phyloP scores from a whole-genome alignment of 1,139 yeast genomes.

The Kurtzmaniella natalensis region DNA sequence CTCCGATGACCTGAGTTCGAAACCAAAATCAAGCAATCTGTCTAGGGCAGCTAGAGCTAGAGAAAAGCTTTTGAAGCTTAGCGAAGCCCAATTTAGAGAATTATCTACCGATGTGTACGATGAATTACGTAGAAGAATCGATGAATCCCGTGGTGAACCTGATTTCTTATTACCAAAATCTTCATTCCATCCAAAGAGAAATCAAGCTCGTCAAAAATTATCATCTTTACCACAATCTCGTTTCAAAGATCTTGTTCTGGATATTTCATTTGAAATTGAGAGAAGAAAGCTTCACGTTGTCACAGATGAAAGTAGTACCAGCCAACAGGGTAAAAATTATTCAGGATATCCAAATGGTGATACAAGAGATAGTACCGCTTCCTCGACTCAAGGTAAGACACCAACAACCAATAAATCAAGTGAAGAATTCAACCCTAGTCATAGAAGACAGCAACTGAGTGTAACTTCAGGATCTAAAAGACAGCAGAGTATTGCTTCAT shows the following conservation, averaged over 20 bases:
- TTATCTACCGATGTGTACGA: constrained; percentile 91
- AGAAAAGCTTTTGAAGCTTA: constrained; percentile 75
- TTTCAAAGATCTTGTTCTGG: constrained; percentile 87
- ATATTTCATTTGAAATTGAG: constrained; percentile 82
- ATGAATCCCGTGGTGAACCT: constrained; percentile 51
- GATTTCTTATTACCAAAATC: constrained; percentile 64
- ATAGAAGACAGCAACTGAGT: neutral
- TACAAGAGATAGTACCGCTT: neutral
- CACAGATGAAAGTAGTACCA: neutral
- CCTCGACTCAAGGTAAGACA: neutral
- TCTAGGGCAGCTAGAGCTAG: constrained; percentile 73
- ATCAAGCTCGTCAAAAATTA: constrained; percentile 91
- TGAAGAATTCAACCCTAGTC: neutral
- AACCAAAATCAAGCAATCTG: constrained; percentile 39
- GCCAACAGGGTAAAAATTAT: constrained; percentile 2
- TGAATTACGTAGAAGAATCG: constrained; percentile 74
- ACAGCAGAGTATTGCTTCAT: neutral
- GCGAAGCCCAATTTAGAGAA: constrained; percentile 83
- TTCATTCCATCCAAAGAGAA: constrained; percentile 87
- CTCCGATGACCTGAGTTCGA: constrained; percentile 43
- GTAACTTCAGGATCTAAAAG: neutral
- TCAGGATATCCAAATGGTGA: constrained; percentile 2
- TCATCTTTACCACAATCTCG: constrained; percentile 79
- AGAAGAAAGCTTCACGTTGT: constrained; percentile 56
- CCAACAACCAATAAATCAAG: neutral